Evolutionary conservation across 192 early-diverging fungal genomes (phyloP), one percentile per base, ranked within the genome.

Genomic region (Entomortierella lignicola): DNA sequence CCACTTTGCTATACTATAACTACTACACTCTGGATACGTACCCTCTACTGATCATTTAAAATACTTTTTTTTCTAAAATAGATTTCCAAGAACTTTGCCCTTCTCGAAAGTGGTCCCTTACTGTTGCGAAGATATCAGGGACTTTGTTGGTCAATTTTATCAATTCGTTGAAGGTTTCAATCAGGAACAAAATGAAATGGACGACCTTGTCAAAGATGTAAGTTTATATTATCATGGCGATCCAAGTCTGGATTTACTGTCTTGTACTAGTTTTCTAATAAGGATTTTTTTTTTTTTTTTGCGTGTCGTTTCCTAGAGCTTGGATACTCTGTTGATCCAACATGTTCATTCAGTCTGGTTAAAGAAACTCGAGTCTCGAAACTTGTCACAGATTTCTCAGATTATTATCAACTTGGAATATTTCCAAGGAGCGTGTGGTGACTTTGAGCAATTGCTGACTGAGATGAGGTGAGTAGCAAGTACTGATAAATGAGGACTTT

Each of bases 161-260:
- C 87, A 86, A 25, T 96, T 96, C 74, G 90, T 92, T 11, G 92
- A 94, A 71, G 94, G 93, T 0, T 95, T 95, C 66, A 84, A 89
- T 25, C 92, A 94, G 75, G 89, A 91, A 52, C 88, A 92, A 62
- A 91, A 89, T 77, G 93, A 94, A 60, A 95, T 96, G 90, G 95
- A 96, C 68, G 95, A 96, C 60, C 83, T 94, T 48, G 75, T 93
- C 55, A 94, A 91, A 70, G 90, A 93, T 77, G 91, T 91, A 63
- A 55, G 66, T 51, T 18, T 57, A 2, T 6, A 56, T 13, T n/a
- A 13, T 55, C 4, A 1, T 23, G 39, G 26, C 6, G 39, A 17
- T 20, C 17, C 18, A 25, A 5, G 42, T 4, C 50, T 31, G 32
- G 51, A 42, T 7, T 25, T 65, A 17, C 54, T 32, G 17, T 4